A percentile compares a stretch with the other conserved stretches of the same genome.
Conservation (phyloP, 73 alveolate species). For the Diophrys appendiculata region DNA sequence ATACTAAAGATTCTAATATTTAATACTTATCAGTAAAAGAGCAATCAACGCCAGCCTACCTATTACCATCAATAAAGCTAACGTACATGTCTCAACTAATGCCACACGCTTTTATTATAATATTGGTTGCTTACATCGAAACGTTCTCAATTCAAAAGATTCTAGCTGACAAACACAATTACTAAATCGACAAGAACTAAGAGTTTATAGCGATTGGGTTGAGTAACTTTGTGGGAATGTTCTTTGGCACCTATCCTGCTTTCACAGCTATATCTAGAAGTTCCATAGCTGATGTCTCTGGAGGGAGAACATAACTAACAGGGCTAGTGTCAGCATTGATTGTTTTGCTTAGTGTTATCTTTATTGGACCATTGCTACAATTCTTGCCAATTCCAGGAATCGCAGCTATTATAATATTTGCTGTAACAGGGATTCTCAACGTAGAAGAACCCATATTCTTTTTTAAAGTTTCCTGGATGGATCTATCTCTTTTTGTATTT, state of each 20-base stretch:
- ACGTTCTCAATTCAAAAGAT: neutral
- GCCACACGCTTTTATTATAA: too few species aligned
- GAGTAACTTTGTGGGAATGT: neutral
- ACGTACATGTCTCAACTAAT: too few species aligned
- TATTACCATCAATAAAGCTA: too few species aligned
- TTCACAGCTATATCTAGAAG: constrained; percentile 1
- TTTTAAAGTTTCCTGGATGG: neutral
- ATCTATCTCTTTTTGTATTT: neutral
- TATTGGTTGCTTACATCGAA: neutral
- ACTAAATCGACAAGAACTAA: constrained; percentile 2
- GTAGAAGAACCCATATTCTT: constrained; percentile 3
- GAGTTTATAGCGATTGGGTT: constrained; percentile 4
- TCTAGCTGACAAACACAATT: neutral
- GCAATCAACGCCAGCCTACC: too few species aligned
- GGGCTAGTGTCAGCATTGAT: neutral
- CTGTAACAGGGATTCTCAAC: constrained; percentile 5
- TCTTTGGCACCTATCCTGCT: constrained; percentile 6
- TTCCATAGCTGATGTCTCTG: neutral
- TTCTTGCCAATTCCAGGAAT: constrained; percentile 1
- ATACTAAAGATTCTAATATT: too few species aligned
- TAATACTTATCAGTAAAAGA: neutral
- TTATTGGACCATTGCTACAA: neutral
- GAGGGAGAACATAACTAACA: neutral
- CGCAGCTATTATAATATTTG: constrained; percentile 4
- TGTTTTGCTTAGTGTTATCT: neutral